Evolutionary conservation across 2,329 filamentous ascomycete species (phyloP), one percentile per base, ranked within the genome.

Genomic region (Endoconidiophora laricicola): DNA sequence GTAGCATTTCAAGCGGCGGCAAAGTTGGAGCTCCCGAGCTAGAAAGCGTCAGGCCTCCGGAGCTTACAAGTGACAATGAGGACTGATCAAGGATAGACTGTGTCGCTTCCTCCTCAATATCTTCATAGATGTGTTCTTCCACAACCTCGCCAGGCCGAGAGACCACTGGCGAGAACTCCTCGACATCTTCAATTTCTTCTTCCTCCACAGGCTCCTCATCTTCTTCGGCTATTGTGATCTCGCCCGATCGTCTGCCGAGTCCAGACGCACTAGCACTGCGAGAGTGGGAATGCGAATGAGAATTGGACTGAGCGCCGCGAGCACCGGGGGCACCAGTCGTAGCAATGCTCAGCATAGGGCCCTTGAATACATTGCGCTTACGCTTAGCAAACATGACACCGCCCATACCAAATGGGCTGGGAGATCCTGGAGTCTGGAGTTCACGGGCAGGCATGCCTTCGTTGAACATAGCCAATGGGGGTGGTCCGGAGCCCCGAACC

Each of bases 311-410:
- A 14, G 58, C 57, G 39, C 65, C 57, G 45, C 62, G 57, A 24
- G 63, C 58, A 41, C 59, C 55, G 12, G 52, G 48, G 4, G 48
- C 48, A 20, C 52, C 40, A 3, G 40, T 46, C 5, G 48, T 50
- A 4, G 52, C 44, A 44, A 79, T 68, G 55, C 74, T 73, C 26
- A 82, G 66, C 63, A 78, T 79, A 0, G 86, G 86, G 0, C 86
- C 86, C 61, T 90, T 90, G 68, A 93, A 91, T 2, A 88, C 63
- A 50, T 78, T 86, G 52, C 83, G 75, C 66, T 90, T 93, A 52
- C 85, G 69, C 61, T 86, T 86, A 1, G 86, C 85, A 59, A 91
- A 93, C 42, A 86, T 69, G 0, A 91, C 72, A 2, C 58, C 61
- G 2, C 79, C 78, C 72, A 20, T 33, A 2, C 68, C 69, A 51